Evolutionary conservation across 176 grass and related monocot species (phyloP).

Genomic region (Thinopyrum elongatum): DNA sequence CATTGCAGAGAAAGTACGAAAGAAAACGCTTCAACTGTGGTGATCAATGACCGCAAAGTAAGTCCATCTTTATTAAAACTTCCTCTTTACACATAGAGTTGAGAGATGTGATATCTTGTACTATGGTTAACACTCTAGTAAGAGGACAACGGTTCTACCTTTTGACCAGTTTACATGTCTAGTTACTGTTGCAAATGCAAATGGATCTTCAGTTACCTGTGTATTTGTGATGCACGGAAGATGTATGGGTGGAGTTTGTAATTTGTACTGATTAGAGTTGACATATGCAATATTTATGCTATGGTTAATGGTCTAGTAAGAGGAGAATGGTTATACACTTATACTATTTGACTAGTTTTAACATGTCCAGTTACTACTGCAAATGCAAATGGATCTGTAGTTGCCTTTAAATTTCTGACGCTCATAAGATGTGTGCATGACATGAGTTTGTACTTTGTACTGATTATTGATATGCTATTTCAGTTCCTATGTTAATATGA

Average conservation of each 20-base stretch:
- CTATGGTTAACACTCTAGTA: not conserved
- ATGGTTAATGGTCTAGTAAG: not conserved
- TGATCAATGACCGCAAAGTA: slow-evolving; percentile 65
- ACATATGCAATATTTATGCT: slow-evolving; percentile 1
- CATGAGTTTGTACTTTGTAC: not conserved
- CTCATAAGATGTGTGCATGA: not conserved
- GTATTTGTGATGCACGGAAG: not conserved
- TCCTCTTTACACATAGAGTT: not conserved
- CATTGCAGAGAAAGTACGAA: slow-evolving; percentile 41
- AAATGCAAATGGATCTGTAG: not conserved
- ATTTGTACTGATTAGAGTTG: not conserved
- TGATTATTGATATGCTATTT: slow-evolving; percentile 5
- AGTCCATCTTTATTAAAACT: slow-evolving; percentile 18
- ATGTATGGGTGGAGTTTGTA: not conserved
- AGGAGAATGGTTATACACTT: not conserved
- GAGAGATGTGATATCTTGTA: not conserved
- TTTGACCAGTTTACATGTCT: not conserved
- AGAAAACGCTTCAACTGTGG: slow-evolving; percentile 32
- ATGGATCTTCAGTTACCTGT: not conserved
- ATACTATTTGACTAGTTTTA: slow-evolving; percentile 1
- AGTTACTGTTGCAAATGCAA: not conserved
- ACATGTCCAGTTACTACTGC: not conserved
- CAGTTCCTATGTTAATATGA: not conserved
- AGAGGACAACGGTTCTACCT: not conserved
- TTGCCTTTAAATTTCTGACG: not conserved